Percentiles rank a stretch among this genome's conserved stretches.
Conservation (phyloP, 2,329 filamentous ascomycete genomes). For the Aureobasidium sp. region DNA sequence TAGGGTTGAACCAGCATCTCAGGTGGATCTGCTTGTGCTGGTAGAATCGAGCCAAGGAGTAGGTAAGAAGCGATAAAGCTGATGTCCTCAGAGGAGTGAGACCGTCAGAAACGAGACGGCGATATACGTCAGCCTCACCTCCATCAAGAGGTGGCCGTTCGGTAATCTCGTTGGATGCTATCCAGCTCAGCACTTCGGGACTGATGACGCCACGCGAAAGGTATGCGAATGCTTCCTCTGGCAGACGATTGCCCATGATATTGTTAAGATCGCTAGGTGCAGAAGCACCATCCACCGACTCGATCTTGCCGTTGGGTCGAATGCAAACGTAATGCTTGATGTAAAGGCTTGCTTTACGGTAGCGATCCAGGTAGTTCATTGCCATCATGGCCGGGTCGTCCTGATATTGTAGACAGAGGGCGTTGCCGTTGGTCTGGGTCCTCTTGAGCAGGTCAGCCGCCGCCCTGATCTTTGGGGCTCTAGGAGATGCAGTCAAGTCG, state of each 20-base stretch:
- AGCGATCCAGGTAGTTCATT: conserved; percentile 73
- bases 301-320: conserved; percentile 63
- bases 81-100: conserved; percentile 68
- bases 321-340: conserved; percentile 84
- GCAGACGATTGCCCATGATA: conserved; percentile 78
- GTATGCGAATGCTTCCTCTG: conserved; percentile 85
- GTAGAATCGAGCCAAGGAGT: conserved; percentile 74
- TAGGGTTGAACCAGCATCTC: conserved; percentile 74
- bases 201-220: conserved; percentile 75
- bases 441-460: conserved; percentile 68
- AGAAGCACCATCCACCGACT: conserved; percentile 62
- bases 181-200: conserved; percentile 69
- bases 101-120: conserved; percentile 63
- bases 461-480: conserved; percentile 53
- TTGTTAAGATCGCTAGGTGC: conserved; percentile 79
- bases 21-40: conserved; percentile 69
- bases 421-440: conserved; percentile 58
- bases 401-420: conserved; percentile 62
- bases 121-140: conserved; percentile 70
- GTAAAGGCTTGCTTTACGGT: conserved; percentile 74
- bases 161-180: conserved; percentile 69
- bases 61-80: conserved; percentile 68
- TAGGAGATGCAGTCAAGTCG: conserved; percentile 14
- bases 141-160: conserved; percentile 81
- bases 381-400: conserved; percentile 67